Evolutionary conservation across 495 filamentous ascomycete genomes (phyloP).

Genomic region (Annulohypoxylon nitens): DNA sequence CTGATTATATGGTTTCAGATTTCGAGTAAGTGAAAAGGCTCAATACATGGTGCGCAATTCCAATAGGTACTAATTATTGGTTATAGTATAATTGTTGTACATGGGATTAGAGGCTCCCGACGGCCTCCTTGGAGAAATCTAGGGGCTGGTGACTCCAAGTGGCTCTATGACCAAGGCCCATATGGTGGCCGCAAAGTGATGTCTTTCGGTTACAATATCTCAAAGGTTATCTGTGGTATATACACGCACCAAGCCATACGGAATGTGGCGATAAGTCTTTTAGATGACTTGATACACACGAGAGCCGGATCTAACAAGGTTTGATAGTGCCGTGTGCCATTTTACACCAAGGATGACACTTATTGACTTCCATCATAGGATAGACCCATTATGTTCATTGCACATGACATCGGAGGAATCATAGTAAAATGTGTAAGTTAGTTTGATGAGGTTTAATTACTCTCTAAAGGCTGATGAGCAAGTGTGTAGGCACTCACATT

Average conservation of each 20-base stretch:
- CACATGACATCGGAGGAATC: conserved; percentile 37
- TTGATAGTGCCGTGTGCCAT: background rate
- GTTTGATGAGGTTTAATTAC: background rate
- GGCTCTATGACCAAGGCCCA: conserved; percentile 14
- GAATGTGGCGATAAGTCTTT: background rate
- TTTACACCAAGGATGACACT: background rate
- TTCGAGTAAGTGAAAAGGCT: background rate
- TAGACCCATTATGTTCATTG: conserved; percentile 28
- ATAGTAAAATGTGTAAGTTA: conserved; percentile 35
- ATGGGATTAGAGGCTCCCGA: conserved; percentile 12
- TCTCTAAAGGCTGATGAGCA: background rate
- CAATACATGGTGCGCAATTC: background rate
- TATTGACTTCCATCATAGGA: background rate
- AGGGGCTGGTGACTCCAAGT: conserved; percentile 1
- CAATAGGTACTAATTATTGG: background rate
- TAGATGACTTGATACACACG: background rate
- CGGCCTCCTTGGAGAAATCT: conserved; percentile 21
- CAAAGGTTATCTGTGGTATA: background rate
- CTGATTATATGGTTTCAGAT: background rate
- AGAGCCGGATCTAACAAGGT: background rate
- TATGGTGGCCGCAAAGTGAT: conserved; percentile 5
- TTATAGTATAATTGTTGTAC: background rate
- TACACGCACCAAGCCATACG: background rate
- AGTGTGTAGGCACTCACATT: conserved; percentile 3
- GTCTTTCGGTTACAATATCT: conserved; percentile 10